Percentiles rank a stretch among this genome's conserved stretches.
These are phyloP conservation scores for Pseudogymnoascus sp. DNA, from an alignment of 2,329 filamentous ascomycete genomes.

Conservation along the genomic window DNA sequence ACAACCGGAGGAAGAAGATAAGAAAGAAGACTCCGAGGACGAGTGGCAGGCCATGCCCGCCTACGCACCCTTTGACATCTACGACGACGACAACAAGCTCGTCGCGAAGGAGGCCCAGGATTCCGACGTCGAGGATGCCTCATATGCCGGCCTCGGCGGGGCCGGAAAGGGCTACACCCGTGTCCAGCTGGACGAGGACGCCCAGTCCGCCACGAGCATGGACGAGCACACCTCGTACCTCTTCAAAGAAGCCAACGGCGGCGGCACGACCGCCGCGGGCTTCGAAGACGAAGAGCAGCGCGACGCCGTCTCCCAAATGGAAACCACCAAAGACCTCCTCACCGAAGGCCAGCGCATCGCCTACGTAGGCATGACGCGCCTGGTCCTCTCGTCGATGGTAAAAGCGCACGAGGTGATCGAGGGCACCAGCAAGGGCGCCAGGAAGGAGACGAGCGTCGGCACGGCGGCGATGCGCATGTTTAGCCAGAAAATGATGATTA, in stretches of 20 bases:
- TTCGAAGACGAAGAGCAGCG: conserved; percentile 70
- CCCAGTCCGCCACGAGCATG: conserved; percentile 86
- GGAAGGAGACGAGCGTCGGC: conserved; percentile 62
- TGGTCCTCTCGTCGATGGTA: conserved; percentile 73
- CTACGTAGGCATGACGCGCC: conserved; percentile 81
- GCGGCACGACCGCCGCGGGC: conserved; percentile 49
- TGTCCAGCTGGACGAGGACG: conserved; percentile 92
- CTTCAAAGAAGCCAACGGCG: conserved; percentile 67
- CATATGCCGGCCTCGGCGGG: conserved; percentile 72
- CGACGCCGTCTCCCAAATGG: conserved; percentile 81
- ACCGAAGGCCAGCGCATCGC: conserved; percentile 94
- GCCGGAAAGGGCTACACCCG: conserved; percentile 93
- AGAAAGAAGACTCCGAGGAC: conserved; percentile 52
- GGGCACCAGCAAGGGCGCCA: conserved; percentile 51
- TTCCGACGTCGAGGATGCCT: conserved; percentile 57
- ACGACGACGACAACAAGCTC: conserved; percentile 85
- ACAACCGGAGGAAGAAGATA: conserved; percentile 42
- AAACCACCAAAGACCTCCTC: conserved; percentile 89
- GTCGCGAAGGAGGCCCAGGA: conserved; percentile 72
- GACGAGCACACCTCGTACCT: conserved; percentile 96
- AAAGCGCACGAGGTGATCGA: conserved; percentile 57
- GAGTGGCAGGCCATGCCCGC: conserved; percentile 93
- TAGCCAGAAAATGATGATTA: conserved; percentile 97
- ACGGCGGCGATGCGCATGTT: conserved; percentile 85
- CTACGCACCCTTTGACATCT: conserved; percentile 86